Percentiles rank a stretch among this genome's conserved stretches.
These are phyloP conservation scores for Phyllosticta capitalensis DNA, from an alignment of 2,329 filamentous ascomycete species.

Conservation along the genomic window DNA sequence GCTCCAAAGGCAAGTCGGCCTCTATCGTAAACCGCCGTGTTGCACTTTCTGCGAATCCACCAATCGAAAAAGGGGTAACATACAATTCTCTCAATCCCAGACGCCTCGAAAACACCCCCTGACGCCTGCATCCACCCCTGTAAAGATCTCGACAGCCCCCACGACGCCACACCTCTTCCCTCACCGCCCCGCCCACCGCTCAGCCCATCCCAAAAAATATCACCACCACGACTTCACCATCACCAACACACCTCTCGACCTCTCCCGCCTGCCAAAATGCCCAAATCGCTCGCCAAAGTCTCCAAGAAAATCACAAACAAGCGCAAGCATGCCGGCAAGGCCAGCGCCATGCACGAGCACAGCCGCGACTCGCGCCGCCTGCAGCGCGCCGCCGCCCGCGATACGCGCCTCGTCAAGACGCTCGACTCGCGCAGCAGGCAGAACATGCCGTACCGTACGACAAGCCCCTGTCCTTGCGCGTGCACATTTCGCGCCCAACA, in stretches of 20 bases:
- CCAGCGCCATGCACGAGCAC: slow-evolving; percentile 73
- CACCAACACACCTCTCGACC: background rate
- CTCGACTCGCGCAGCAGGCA: slow-evolving; percentile 60
- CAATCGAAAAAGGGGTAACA: no score
- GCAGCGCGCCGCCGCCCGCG: slow-evolving; percentile 67
- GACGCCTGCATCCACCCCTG: background rate
- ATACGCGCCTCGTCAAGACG: slow-evolving; percentile 70
- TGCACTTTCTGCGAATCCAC: background rate
- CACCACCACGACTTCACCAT: background rate
- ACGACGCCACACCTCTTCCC: background rate
- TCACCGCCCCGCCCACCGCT: background rate
- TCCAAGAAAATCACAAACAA: slow-evolving; percentile 88
- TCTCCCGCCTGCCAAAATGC: slow-evolving; percentile 45
- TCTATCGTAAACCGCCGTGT: background rate
- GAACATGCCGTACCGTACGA: slow-evolving; percentile 62
- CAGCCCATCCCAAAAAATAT: slow-evolving; percentile 1
- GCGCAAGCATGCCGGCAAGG: slow-evolving; percentile 52
- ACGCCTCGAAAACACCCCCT: no score
- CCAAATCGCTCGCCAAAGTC: slow-evolving; percentile 69
- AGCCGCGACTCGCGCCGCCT: slow-evolving; percentile 78
- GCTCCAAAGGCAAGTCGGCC: background rate
- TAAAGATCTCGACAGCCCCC: background rate
- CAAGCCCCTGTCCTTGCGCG: background rate
- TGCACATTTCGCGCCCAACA: no score
- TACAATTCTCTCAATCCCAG: no score